A percentile compares a stretch with the other conserved stretches of the same genome.
Conservation (phyloP, 805 yeast species). For the Lipomyces yamadae region DNA sequence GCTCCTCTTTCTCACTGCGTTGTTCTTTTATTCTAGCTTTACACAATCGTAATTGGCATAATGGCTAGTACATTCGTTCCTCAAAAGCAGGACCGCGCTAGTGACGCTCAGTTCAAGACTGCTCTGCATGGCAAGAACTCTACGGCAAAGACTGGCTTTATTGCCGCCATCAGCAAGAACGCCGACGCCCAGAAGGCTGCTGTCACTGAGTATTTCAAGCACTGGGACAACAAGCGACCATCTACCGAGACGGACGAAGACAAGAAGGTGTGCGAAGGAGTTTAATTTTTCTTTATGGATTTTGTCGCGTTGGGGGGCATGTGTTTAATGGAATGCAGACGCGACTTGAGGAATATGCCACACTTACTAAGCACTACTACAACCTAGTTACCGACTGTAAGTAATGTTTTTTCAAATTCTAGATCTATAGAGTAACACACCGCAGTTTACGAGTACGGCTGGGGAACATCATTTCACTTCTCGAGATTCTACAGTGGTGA, state of each 20-base stretch:
- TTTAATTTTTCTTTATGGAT: neutral
- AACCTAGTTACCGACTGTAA: conserved; percentile 88
- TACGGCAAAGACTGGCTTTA: conserved; percentile 68
- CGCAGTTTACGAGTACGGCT: conserved; percentile 88
- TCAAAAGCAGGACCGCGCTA: conserved; percentile 33
- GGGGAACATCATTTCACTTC: conserved; percentile 99
- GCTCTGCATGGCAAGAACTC: conserved; percentile 82
- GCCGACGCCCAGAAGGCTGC: conserved; percentile 81
- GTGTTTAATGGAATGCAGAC: conserved; percentile 38
- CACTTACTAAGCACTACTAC: conserved; percentile 92
- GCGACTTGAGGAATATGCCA: conserved; percentile 84
- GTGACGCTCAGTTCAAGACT: conserved; percentile 74
- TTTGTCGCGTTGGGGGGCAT: neutral
- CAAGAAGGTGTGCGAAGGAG: conserved; percentile 40
- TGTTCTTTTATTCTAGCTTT: neutral
- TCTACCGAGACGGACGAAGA: conserved; percentile 68
- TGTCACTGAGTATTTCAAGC: conserved; percentile 87
- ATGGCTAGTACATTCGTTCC: conserved; percentile 29
- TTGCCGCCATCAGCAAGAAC: conserved; percentile 78
- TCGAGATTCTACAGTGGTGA: conserved; percentile 93
- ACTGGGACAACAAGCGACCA: conserved; percentile 89
- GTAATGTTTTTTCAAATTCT: conserved; percentile 14
- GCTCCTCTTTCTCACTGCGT: neutral
- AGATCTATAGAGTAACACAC: neutral
- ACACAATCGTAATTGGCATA: neutral